Evolutionary conservation across 768 basidiomycete species (phyloP).

Genomic region (Lactarius tabidus): DNA sequence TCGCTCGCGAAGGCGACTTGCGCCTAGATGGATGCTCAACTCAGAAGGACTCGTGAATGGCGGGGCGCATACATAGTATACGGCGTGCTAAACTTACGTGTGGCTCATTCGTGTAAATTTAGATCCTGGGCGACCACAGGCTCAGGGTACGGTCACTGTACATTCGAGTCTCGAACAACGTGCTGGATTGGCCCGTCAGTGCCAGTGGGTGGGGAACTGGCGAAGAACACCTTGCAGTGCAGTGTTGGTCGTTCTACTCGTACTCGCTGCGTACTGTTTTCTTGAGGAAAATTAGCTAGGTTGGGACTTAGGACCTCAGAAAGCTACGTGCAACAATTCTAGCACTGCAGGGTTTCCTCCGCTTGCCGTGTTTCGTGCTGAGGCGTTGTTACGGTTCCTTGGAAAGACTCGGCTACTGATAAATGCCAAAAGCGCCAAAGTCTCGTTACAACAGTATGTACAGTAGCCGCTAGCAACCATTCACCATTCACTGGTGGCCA

Average conservation of each 20-base stretch:
- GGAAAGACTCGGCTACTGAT: too few species aligned
- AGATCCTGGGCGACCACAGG: too few species aligned
- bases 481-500: too few species aligned
- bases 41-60: conserved; percentile 51
- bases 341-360: too few species aligned
- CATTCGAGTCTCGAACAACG: conserved; percentile 46
- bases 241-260: conserved; percentile 33
- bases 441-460: too few species aligned
- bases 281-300: not conserved
- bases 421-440: too few species aligned
- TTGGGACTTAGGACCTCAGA: not conserved
- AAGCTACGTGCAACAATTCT: too few species aligned
- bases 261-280: conserved; percentile 28
- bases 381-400: too few species aligned
- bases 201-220: conserved; percentile 47
- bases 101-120: conserved; percentile 36
- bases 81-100: conserved; percentile 59
- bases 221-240: conserved; percentile 54
- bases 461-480: too few species aligned
- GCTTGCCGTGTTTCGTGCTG: too few species aligned
- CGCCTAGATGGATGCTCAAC: conserved; percentile 51
- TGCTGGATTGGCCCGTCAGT: conserved; percentile 48
- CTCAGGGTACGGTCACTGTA: conserved; percentile 37
- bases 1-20: conserved; percentile 54
- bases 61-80: conserved; percentile 58